A percentile compares a stretch with the other conserved stretches of the same genome.
Evolutionary conservation across 2,329 filamentous ascomycete genomes (phyloP).

Genomic region (Cercospora berteroae): DNA sequence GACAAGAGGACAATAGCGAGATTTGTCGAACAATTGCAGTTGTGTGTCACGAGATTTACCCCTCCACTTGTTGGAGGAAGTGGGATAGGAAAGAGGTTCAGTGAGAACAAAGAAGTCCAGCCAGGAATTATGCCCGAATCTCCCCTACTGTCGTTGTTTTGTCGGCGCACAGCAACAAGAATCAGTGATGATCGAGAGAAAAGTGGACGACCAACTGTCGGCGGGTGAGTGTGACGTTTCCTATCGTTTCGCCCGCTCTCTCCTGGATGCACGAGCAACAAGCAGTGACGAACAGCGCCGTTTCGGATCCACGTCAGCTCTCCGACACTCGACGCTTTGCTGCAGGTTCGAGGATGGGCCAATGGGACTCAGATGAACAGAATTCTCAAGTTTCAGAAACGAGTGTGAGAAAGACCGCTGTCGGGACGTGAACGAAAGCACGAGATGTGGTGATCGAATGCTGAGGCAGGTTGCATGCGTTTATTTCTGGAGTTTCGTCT

Average conservation of each 20-base stretch:
- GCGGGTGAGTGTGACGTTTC: neutral
- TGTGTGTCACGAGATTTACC: neutral
- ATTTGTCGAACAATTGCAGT: neutral
- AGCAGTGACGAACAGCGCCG: slow-evolving; percentile 1
- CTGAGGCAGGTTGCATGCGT: slow-evolving; percentile 2
- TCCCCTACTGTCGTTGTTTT: neutral
- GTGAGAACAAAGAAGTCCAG: neutral
- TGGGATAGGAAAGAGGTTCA: neutral
- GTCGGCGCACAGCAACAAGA: neutral
- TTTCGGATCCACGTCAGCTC: slow-evolving; percentile 13
- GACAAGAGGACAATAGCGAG: slow-evolving; percentile 3
- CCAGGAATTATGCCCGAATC: neutral
- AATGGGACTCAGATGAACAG: neutral
- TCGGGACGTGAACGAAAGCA: neutral
- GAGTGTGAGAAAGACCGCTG: neutral
- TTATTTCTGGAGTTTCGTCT: slow-evolving; percentile 4
- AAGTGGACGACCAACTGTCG: neutral
- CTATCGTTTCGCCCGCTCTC: slow-evolving; percentile 1
- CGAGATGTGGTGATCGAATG: neutral
- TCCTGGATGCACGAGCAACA: slow-evolving; percentile 11
- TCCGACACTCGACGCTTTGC: neutral
- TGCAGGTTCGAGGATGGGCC: neutral
- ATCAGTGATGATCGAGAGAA: neutral
- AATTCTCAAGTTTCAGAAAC: slow-evolving; percentile 4
- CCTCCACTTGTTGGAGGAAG: neutral